Evolutionary conservation across 371 early-diverging fungal species (phyloP).

Genomic region (Apophysomyces variabilis): DNA sequence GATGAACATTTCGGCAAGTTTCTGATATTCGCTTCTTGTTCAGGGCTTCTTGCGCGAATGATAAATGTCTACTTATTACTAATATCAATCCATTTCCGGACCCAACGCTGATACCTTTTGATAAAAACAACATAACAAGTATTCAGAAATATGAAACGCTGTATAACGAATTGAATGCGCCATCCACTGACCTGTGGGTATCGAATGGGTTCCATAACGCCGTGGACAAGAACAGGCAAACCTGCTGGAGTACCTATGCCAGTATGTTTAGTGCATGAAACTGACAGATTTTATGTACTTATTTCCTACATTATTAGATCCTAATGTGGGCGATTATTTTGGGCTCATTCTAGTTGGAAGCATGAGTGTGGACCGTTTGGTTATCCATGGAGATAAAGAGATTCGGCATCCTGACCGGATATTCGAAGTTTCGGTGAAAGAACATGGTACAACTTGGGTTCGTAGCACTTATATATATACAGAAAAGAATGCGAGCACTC

Average conservation of each 20-base stretch:
- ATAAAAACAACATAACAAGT: slow-evolving; percentile 32
- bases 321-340: slow-evolving; percentile 49
- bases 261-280: slow-evolving; percentile 25
- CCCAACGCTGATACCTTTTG: slow-evolving; percentile 45
- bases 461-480: not conserved
- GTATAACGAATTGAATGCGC: slow-evolving; percentile 32
- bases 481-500: not conserved
- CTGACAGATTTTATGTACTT: not conserved
- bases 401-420: slow-evolving; percentile 28
- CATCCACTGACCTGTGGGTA: slow-evolving; percentile 46
- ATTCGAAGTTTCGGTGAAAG: slow-evolving; percentile 24
- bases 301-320: slow-evolving; percentile 24
- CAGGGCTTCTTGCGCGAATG: slow-evolving; percentile 61
- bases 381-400: slow-evolving; percentile 9
- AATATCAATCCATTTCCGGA: slow-evolving; percentile 56
- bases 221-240: slow-evolving; percentile 58
- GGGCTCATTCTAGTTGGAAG: slow-evolving; percentile 57
- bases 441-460: slow-evolving; percentile 11
- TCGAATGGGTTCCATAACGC: slow-evolving; percentile 59
- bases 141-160: slow-evolving; percentile 36
- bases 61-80: slow-evolving; percentile 61
- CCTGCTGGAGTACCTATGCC: slow-evolving; percentile 61
- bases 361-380: slow-evolving; percentile 10
- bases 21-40: not conserved
- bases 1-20: not conserved